Evolutionary conservation across 2,329 filamentous ascomycete genomes (phyloP), one percentile per base, ranked within the genome.

Genomic region (Xylaria hypoxylon): DNA sequence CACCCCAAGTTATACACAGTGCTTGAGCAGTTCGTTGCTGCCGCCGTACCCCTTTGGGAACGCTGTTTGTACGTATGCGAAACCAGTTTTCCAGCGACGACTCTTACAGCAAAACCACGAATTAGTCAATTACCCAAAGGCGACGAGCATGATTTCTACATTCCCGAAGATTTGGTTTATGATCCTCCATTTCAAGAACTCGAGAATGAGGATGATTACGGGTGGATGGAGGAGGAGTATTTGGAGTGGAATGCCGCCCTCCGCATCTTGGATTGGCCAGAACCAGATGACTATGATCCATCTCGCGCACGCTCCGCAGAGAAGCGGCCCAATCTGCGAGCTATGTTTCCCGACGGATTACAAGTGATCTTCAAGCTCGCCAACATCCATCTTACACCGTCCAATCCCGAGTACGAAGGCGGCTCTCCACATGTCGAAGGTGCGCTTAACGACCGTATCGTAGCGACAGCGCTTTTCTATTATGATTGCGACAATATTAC

Each of bases 281-380:
- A 76, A 47, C 72, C 74, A 1, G 42, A 67, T 17, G 61, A 67
- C 7, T 74, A 71, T 24, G 35, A 60, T 44, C 55, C 52, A 22
- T 6, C 22, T n/a, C 64, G 24, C 59, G 55, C 56, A 22, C 59
- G 51, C 48, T 48, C 38, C 19, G 45, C 50, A 40, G 64, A 15
- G 1, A 24, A 8, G 62, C 63, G 65, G 15, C 70, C 76, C 15
- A 69, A 79, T 28, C 68, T 64, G 38, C 62, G 71, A 2, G 59
- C 68, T 1, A 72, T 71, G 1, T 81, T 79, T 68, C 77, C 77
- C 15, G 50, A 61, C 40, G 65, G 61, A 8, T 35, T 91, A 0
- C 89, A 92, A 66, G 80, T 92, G 45, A 87, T 91, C 61, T 83
- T 89, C 59, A 90, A 90, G 75, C 77, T 92, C 11, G 83, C 86